Percentiles rank a stretch among this genome's conserved stretches.
phyloP scores from a whole-genome alignment of 139 green algal genomes.

The Tetratostichococcus sp. region DNA sequence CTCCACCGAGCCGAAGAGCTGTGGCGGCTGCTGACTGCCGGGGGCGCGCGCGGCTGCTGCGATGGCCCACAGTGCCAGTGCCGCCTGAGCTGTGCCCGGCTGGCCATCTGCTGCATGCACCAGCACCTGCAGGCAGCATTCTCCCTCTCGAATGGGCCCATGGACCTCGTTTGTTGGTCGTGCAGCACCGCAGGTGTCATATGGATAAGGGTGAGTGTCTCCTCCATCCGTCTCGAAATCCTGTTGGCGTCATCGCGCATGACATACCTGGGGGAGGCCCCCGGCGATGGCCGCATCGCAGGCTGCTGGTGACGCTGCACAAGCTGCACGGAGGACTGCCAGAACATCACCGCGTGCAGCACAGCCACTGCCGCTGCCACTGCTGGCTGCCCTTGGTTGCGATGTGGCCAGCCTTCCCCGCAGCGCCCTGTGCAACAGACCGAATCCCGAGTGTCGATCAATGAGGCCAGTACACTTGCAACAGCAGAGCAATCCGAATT shows the following conservation, averaged over 20 bases:
- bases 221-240: no score
- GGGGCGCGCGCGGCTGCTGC: not conserved
- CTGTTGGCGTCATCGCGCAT: no score
- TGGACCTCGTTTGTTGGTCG: no score
- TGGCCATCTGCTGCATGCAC: slow-evolving; percentile 17
- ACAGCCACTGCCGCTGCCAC: slow-evolving; percentile 20
- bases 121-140: slow-evolving; percentile 19
- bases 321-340: no score
- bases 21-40: no score
- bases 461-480: no score
- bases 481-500: no score
- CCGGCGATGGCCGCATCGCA: slow-evolving; percentile 39
- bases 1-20: not conserved
- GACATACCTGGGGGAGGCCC: slow-evolving; percentile 17
- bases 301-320: slow-evolving; percentile 24
- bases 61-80: slow-evolving; percentile 42
- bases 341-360: slow-evolving; percentile 37
- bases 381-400: not conserved
- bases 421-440: not conserved
- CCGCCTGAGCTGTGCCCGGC: slow-evolving; percentile 25
- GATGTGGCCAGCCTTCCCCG: not conserved
- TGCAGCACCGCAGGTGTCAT: no score
- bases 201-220: no score
- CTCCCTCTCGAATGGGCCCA: not conserved
- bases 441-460: no score